Evolutionary conservation across 2,329 filamentous ascomycete genomes (phyloP).

Genomic region (Chaetomiaceae sp.): DNA sequence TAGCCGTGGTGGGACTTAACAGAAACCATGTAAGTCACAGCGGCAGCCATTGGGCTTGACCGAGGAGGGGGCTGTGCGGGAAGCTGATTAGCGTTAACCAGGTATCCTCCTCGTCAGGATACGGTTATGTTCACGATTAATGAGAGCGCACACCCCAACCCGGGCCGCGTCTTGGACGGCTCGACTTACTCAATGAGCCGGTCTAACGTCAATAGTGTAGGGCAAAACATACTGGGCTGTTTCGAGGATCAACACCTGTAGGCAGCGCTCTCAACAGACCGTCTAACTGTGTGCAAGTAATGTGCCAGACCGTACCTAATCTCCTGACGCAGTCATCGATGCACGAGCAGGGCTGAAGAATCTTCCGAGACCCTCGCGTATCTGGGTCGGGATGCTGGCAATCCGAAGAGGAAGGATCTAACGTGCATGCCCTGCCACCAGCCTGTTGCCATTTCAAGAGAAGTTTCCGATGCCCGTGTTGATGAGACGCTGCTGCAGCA

Average conservation of each 20-base stretch:
- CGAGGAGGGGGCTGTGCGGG: neutral
- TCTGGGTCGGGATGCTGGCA: neutral
- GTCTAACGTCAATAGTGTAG: too few species aligned
- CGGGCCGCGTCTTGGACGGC: neutral
- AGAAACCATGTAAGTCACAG: neutral
- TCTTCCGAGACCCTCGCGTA: neutral
- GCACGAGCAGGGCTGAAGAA: slow-evolving; percentile 3
- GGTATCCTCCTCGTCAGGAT: too few species aligned
- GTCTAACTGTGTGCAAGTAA: too few species aligned
- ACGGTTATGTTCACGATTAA: too few species aligned
- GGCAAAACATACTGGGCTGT: too few species aligned
- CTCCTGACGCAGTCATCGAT: slow-evolving; percentile 9
- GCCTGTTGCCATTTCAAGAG: neutral
- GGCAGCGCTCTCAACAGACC: too few species aligned
- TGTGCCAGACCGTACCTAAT: slow-evolving; percentile 2
- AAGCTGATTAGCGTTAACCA: neutral
- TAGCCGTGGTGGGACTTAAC: slow-evolving; percentile 15
- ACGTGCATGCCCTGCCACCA: neutral
- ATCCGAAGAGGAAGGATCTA: slow-evolving; percentile 1
- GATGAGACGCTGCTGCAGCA: too few species aligned
- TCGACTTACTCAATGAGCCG: neutral
- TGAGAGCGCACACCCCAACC: too few species aligned
- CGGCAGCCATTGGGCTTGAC: neutral
- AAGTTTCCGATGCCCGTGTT: neutral
- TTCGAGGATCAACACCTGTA: too few species aligned